Evolutionary conservation across 257 asterid species (phyloP).

Genomic region (Henckelia pumila): DNA sequence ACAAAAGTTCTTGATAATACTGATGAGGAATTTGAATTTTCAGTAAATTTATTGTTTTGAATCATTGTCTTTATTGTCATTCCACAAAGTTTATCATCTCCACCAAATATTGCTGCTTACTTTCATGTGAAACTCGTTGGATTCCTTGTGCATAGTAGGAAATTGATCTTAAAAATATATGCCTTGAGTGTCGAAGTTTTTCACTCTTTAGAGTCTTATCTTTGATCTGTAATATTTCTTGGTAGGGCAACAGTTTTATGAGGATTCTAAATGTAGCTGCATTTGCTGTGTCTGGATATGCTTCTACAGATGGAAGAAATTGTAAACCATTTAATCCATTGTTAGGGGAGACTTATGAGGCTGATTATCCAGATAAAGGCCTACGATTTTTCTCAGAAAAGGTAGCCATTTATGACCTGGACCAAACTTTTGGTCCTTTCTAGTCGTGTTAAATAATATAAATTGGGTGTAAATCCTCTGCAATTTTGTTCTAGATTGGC

Average conservation of each 20-base stretch:
- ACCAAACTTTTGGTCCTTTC: background rate
- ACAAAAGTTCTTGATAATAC: background rate
- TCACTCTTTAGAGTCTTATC: conserved; percentile 29
- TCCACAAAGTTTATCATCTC: background rate
- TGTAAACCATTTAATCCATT: conserved; percentile 98
- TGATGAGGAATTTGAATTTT: background rate
- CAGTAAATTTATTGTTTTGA: background rate
- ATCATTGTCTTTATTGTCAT: background rate
- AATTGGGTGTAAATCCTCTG: background rate
- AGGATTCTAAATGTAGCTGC: conserved; percentile 96
- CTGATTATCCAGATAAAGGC: conserved; percentile 94
- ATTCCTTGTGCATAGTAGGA: no score
- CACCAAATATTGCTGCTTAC: background rate
- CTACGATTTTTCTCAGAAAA: conserved; percentile 86
- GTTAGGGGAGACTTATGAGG: conserved; percentile 97
- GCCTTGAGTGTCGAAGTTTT: background rate
- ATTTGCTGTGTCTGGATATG: conserved; percentile 97
- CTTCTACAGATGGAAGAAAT: conserved; percentile 88
- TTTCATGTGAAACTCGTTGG: background rate
- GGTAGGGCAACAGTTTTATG: conserved; percentile 90
- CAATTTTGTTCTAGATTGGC: background rate
- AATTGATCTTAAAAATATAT: background rate
- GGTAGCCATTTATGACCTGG: conserved; percentile 41
- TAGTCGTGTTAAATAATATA: background rate
- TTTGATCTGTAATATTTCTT: conserved; percentile 20